These are phyloP conservation scores for Capsicum pubescens DNA, from an alignment of 257 asterid species.

Conservation along the genomic window DNA sequence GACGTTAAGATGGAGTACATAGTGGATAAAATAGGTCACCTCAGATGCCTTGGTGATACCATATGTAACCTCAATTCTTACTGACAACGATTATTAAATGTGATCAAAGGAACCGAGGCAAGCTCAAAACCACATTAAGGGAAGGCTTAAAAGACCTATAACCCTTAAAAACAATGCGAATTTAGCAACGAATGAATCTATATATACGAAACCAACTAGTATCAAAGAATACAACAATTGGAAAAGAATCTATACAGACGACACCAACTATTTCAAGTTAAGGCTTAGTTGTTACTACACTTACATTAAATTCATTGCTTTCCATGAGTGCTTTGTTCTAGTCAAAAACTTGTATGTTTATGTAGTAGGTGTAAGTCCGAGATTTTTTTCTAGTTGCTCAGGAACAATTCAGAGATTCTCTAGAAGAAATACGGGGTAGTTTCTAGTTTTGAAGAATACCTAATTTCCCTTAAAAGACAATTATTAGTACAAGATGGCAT, in stretches of 20 bases:
- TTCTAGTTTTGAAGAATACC: background rate
- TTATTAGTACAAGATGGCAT: background rate
- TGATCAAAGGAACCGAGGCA: background rate
- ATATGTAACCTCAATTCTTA: background rate
- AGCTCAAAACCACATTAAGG: background rate
- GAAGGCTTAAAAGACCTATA: background rate
- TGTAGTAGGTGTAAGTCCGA: background rate
- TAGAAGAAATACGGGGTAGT: background rate
- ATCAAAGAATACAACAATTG: background rate
- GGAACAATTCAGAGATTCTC: no score
- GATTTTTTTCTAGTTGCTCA: no score
- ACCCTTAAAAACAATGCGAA: background rate
- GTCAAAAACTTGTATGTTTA: background rate
- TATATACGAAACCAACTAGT: no score
- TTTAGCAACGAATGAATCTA: background rate
- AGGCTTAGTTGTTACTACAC: background rate
- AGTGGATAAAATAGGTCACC: background rate
- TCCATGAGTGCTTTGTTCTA: background rate
- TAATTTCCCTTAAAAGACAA: constrained; percentile 5
- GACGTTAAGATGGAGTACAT: background rate
- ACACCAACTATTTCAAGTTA: background rate
- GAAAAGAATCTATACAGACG: constrained; percentile 8
- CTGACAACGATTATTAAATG: background rate
- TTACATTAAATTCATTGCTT: background rate
- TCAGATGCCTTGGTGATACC: background rate